Percentiles rank a stretch among this genome's conserved stretches.
Evolutionary conservation across 371 early-diverging fungal genomes (phyloP).

Genomic region (Sporodiniella umbellata): DNA sequence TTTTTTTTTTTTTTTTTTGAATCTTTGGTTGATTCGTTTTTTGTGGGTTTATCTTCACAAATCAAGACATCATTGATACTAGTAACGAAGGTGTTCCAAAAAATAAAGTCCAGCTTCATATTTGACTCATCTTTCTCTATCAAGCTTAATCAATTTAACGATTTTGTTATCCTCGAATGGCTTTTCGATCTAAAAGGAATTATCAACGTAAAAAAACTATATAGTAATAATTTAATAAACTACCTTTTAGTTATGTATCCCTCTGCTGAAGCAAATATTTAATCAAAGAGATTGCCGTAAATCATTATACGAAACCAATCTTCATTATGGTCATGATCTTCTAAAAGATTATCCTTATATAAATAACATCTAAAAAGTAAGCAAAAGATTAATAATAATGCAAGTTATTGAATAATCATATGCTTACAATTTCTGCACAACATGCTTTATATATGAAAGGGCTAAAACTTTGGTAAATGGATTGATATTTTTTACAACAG

Average conservation of each 20-base stretch:
- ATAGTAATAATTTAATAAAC: constrained; percentile 8
- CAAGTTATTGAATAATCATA: constrained; percentile 6
- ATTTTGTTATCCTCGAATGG: constrained; percentile 11
- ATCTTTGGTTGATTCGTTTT: constrained; percentile 8
- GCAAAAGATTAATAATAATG: constrained; percentile 10
- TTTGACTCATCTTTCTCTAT: constrained; percentile 8
- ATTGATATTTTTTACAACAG: constrained; percentile 9
- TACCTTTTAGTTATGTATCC: constrained; percentile 14
- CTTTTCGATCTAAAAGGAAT: constrained; percentile 11
- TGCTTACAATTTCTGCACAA: constrained; percentile 10
- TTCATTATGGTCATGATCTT: constrained; percentile 7
- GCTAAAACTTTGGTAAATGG: constrained; percentile 10
- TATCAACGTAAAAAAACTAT: constrained; percentile 6
- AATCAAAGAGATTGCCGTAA: constrained; percentile 10
- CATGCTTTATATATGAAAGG: constrained; percentile 9
- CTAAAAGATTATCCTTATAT: constrained; percentile 8
- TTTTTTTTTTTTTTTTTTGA: neutral
- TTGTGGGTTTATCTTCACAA: constrained; percentile 9
- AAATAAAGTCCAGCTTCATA: constrained; percentile 13
- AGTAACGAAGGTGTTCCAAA: constrained; percentile 10
- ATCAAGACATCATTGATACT: constrained; percentile 11
- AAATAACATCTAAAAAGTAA: constrained; percentile 11
- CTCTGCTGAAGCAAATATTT: constrained; percentile 9
- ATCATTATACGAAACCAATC: constrained; percentile 13
- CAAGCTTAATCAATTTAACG: constrained; percentile 7